Conservation (phyloP, 257 asterid species). For the Dorcoceras hygrometricum region DNA sequence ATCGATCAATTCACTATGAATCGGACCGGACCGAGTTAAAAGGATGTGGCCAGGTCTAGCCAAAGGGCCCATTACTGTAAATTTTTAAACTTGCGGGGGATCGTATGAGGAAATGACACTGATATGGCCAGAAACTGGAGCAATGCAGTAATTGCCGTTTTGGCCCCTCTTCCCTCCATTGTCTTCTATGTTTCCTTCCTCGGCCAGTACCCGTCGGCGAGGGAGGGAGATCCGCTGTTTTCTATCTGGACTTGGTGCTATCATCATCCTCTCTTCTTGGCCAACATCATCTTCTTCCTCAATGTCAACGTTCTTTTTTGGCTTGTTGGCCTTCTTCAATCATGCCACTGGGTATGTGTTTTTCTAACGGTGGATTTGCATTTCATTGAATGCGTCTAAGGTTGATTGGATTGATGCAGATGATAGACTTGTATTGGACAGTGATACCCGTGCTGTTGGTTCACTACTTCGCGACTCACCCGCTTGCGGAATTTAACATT, state of each 20-base stretch:
- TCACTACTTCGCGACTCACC: conserved; percentile 66
- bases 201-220: conserved; percentile 22
- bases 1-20: too few relatives aligned
- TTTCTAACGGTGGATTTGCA: not conserved
- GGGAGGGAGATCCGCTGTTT: conserved; percentile 26
- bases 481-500: conserved; percentile 38
- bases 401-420: conserved; percentile 37
- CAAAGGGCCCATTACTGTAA: too few relatives aligned
- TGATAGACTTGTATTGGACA: conserved; percentile 94
- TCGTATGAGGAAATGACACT: too few relatives aligned
- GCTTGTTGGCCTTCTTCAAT: conserved; percentile 64
- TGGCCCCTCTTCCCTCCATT: conserved; percentile 77
- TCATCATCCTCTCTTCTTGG: conserved; percentile 64
- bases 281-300: conserved; percentile 68
- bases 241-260: conserved; percentile 73
- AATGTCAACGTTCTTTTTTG: conserved; percentile 78
- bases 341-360: conserved; percentile 79
- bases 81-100: too few relatives aligned
- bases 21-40: too few relatives aligned
- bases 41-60: too few relatives aligned
- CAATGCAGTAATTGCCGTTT: conserved; percentile 52
- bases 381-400: not conserved
- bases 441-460: conserved; percentile 71
- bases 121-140: conserved; percentile 46
- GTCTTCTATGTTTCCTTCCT: conserved; percentile 70